A percentile compares a stretch with the other conserved stretches of the same genome.
phyloP scores from a whole-genome alignment of 75 land plant species.

The Sequoia sempervirens region DNA sequence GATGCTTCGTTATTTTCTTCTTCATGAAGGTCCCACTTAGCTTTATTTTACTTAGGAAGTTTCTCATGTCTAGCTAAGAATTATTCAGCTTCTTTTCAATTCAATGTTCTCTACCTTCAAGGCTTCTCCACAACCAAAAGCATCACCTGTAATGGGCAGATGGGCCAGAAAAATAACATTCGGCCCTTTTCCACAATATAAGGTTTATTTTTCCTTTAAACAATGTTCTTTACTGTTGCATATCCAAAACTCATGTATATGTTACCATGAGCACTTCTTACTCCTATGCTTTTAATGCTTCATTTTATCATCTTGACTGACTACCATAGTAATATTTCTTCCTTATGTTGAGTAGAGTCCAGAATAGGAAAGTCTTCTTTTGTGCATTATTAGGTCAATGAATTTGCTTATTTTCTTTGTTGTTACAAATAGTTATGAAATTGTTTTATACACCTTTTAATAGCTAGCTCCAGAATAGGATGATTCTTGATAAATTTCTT shows the following conservation, averaged over 20 bases:
- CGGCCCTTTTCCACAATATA: neutral
- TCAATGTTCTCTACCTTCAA: neutral
- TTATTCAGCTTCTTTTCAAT: neutral
- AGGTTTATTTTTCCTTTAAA: neutral
- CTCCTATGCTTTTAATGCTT: neutral
- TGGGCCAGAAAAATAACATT: neutral
- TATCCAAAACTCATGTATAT: neutral
- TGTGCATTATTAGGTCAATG: constrained; percentile 1
- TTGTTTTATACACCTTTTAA: neutral
- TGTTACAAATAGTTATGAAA: neutral
- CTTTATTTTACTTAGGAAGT: neutral
- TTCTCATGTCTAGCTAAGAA: neutral
- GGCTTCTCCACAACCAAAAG: neutral
- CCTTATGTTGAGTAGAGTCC: neutral
- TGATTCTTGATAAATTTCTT: neutral
- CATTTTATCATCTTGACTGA: neutral
- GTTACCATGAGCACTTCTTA: neutral
- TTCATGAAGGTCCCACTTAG: neutral
- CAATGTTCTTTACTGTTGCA: neutral
- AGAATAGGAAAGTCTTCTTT: neutral
- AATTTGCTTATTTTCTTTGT: neutral
- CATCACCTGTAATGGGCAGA: neutral
- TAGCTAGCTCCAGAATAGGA: neutral
- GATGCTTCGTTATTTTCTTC: neutral
- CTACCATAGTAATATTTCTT: neutral